Percentiles rank a stretch among this genome's conserved stretches.
phyloP scores from a whole-genome alignment of 2,329 filamentous ascomycete genomes.

The Fusarium sp. region DNA sequence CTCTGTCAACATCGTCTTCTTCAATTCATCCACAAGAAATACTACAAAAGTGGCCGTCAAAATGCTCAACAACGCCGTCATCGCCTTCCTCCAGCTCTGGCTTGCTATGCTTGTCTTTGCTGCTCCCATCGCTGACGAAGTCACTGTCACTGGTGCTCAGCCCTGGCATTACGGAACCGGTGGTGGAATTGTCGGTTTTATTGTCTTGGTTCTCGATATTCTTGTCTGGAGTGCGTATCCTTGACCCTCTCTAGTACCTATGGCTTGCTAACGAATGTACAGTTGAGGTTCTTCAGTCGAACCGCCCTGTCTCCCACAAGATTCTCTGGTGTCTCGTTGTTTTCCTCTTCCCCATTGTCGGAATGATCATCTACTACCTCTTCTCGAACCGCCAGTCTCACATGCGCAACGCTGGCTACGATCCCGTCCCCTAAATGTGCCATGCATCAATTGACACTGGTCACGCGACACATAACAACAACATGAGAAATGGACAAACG shows the following conservation, averaged over 20 bases:
- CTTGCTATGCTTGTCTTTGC: constrained; percentile 64
- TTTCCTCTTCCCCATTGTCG: constrained; percentile 73
- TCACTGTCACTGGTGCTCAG: constrained; percentile 55
- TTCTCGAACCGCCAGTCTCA: constrained; percentile 72
- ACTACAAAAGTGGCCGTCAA: background rate
- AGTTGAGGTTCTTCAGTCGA: constrained; percentile 76
- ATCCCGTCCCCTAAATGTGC: constrained; percentile 51
- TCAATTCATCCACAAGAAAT: background rate
- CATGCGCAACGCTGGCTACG: constrained; percentile 66
- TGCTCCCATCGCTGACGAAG: constrained; percentile 53
- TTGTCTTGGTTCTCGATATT: constrained; percentile 71
- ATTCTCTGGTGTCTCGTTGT: constrained; percentile 72
- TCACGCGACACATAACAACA: background rate
- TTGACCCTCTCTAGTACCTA: background rate
- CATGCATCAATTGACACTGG: background rate
- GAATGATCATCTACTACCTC: constrained; percentile 72
- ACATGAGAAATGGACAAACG: accelerated
- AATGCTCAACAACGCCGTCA: constrained; percentile 34
- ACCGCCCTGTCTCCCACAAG: constrained; percentile 68
- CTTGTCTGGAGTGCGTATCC: constrained; percentile 69
- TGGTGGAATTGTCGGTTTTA: constrained; percentile 71
- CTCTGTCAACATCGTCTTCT: background rate
- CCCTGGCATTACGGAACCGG: constrained; percentile 71
- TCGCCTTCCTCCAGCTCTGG: constrained; percentile 45
- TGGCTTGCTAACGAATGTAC: background rate